Percentiles rank a stretch among this genome's conserved stretches.
phyloP scores from a whole-genome alignment of 148 eudicot species.

The Vaccinium myrtillus region DNA sequence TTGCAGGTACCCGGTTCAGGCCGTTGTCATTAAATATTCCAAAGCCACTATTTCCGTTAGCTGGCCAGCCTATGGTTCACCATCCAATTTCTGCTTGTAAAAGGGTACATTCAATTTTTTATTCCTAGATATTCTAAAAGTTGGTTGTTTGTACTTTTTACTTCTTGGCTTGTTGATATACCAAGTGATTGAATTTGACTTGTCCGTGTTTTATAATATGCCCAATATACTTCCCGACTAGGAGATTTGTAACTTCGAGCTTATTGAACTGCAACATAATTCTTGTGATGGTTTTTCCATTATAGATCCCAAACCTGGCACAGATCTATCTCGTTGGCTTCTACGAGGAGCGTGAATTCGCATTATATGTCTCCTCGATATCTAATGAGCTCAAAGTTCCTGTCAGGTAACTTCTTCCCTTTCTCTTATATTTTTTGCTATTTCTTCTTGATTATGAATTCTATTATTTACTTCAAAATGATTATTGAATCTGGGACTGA shows the following conservation, averaged over 20 bases:
- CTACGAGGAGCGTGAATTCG: constrained; percentile 93
- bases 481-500: background rate
- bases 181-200: background rate
- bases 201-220: background rate
- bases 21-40: constrained; percentile 84
- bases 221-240: background rate
- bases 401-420: constrained; percentile 52
- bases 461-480: background rate
- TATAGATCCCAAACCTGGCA: constrained; percentile 80
- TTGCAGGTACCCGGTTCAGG: constrained; percentile 82
- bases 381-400: constrained; percentile 91
- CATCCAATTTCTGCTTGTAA: constrained; percentile 96
- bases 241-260: background rate
- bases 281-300: constrained; percentile 12
- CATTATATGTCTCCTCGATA: constrained; percentile 79
- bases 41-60: constrained; percentile 92
- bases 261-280: background rate
- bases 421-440: background rate
- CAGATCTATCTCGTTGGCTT: constrained; percentile 89
- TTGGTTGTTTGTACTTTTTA: background rate
- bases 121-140: background rate
- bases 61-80: constrained; percentile 96
- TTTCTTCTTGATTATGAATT: background rate
- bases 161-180: background rate
- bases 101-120: constrained; percentile 45